Evolutionary conservation across 805 yeast species (phyloP), one percentile per base, ranked within the genome.

Genomic region (Ogataea kodamae): DNA sequence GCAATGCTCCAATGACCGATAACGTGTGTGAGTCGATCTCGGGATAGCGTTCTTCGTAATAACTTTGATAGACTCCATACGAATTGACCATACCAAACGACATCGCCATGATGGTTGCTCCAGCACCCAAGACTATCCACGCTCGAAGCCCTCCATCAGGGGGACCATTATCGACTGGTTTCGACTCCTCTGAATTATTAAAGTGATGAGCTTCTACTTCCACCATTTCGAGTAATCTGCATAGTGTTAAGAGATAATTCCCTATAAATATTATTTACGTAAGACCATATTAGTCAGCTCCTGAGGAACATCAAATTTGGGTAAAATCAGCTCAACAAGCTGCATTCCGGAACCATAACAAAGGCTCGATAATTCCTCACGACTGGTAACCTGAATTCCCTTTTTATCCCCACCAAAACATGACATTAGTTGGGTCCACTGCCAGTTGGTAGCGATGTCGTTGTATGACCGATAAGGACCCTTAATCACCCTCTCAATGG

Each of bases 361-460:
- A 18, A 68, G 50, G 1, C 45, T 45, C 17, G 48, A 43, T 37
- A 76, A 46, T 36, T 65, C 64, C 45, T 62, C 51, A 18, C 60
- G 55, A 6, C 64, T 64, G 10, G 54, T 39, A 17, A 78, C 61
- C 18, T 45, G 50, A 16, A 47, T 45, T 18, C 59, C 52, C 7
- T 61, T 57, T 2, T 33, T 25, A 10, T 57, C 49, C 44, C 70
- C 87, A n/a, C 88, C 89, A 50, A 89, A 82, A 13, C 75, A 70
- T 41, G 69, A 65, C 44, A 84, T 67, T 33, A 85, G 61, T 38
- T 75, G 64, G 6, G 80, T 68, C 95, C 95, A 88, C 44, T 80
- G 54, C 74, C 76, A 69, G n/a, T 56, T 47, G 6, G 57, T 59
- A 34, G 67, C 62, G 26, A 72, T 69, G 42, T 72, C 77, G 45